Percentiles rank a stretch among this genome's conserved stretches.
Conservation (phyloP, 352 stramenopile species). For the Plasmopara halstedii region DNA sequence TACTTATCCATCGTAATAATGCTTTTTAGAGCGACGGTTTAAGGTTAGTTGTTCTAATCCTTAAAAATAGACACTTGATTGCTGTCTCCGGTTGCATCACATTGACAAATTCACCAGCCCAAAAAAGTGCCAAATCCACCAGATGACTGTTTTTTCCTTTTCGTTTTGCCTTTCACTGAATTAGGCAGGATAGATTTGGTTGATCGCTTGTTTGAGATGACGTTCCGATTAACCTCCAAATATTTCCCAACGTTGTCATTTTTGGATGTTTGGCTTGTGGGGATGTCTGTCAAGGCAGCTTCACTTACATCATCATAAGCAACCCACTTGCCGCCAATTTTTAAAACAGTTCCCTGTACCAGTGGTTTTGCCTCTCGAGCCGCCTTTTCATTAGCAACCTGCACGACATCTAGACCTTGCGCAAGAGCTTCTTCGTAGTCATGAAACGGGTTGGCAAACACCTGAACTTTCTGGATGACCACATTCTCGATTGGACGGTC, state of each 20-base stretch:
- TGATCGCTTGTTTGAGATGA: slow-evolving; percentile 18
- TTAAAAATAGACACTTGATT: not conserved
- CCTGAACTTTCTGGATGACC: slow-evolving; percentile 62
- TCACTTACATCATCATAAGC: slow-evolving; percentile 68
- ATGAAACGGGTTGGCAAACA: slow-evolving; percentile 88
- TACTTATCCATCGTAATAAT: slow-evolving; percentile 64
- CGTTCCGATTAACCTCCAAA: slow-evolving; percentile 25
- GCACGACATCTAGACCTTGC: not conserved
- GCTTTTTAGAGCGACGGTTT: not conserved
- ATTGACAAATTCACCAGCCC: not conserved
- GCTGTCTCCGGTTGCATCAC: not conserved
- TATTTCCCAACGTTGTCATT: slow-evolving; percentile 68
- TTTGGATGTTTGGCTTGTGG: slow-evolving; percentile 31
- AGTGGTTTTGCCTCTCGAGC: slow-evolving; percentile 36
- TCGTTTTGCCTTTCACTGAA: slow-evolving; percentile 76
- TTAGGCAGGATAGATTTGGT: slow-evolving; percentile 24
- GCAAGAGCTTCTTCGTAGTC: slow-evolving; percentile 31
- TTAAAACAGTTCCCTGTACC: slow-evolving; percentile 67
- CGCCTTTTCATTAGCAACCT: slow-evolving; percentile 20
- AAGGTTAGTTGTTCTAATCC: not conserved
- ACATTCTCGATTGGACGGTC: slow-evolving; percentile 84
- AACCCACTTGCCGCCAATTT: slow-evolving; percentile 72
- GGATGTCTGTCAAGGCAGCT: slow-evolving; percentile 40
- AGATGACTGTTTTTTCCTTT: slow-evolving; percentile 34
- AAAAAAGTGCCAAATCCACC: slow-evolving; percentile 73